Base-by-base conservation (phyloP, 257 asterid genomes). In the Mitragyna speciosa region DNA sequence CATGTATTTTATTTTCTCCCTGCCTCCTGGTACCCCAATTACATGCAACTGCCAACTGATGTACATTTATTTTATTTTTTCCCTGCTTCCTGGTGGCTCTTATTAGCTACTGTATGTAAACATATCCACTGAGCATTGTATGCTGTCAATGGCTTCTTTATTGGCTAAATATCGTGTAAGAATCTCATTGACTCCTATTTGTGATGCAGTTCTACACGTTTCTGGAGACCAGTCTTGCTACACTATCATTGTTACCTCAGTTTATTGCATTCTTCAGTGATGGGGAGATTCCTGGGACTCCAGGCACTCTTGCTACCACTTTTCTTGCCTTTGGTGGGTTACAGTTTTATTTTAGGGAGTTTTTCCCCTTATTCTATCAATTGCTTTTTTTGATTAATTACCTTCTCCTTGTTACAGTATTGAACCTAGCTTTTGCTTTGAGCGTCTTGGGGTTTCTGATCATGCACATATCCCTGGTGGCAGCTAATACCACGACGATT, bases 371-470 rank as follows among this genome's bases (percentile, higher is more conserved):
- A 19, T 56, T 26, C 31, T 75, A 78, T 72, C 58, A 45, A 58
- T 30, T 70, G 26, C 74, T n/a, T 49, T 52, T 54, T 68, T 61
- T 76, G 70, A 70, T 64, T 75, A 61, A 76, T 68, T 33, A 61
- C 68, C 58, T 73, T 83, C 76, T 86, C 49, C 73, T 68, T 72
- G 49, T 79, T 78, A 69, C 96, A 96, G 99, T 96, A 52, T 84
- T 96, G 78, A 92, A 94, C 81, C 88, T 96, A 86, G 99, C 99
- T 52, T 96, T 96, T 89, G 90, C 99, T 73, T 88, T 96, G 91
- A 94, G 99, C 54, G 97, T 96, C 56, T 82, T 96, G 94, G 99
- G 99, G 36, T 94, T 96, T 86, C 88, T 96, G 81, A 96, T 96
- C 80, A 90, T 96, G 99, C 99, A 96, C 88, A 89, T 96, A 82